Evolutionary conservation across 192 early-diverging fungal species (phyloP), one percentile per base, ranked within the genome.

Genomic region (Coemansia sp.): DNA sequence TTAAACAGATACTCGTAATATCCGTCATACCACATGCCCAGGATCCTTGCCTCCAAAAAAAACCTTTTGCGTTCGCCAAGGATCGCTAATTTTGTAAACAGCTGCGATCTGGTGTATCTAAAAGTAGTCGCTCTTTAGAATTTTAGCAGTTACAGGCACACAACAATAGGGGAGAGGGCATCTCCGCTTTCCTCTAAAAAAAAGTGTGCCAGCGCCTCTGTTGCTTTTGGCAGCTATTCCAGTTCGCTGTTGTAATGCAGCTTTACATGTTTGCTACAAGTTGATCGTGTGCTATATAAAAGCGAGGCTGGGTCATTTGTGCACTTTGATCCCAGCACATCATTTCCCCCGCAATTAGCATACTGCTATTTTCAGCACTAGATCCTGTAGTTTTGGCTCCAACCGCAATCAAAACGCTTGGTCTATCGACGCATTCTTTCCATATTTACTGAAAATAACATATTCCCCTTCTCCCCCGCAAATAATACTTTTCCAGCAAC

Each of bases 41-140:
- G 20, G 48, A 51, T 51, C 25, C 20, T 26, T 51, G 6, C 10
- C 2, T 51, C 15, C 15, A 13, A 15, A 13, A 26, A 1, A 7
- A 26, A 8, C 8, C 26, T 51, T 51, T 51, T 51, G 9, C 25
- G 25, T 6, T 8, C 26, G 8, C 23, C 48, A 51, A 13, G 13
- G 25, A 51, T 51, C 21, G 23, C 48, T 51, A 40, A 26, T 26
- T 51, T 26, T 51, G 48, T 23, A 51, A 10, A 8, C 48, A 51
- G 23, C 1, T 10, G 12, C 23, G 48, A 51, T 51, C 25, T 7
- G 25, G 23, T 51, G 48, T 51, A 26, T 21, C 48, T 51, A 51
- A 51, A 51, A 51, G 48, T 51, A 40, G 59, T n/a, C 42, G 29
- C 46, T 3, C 9, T 61, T 26, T 61, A 18, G 6, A 61, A 18